phyloP scores from a whole-genome alignment of 2,329 filamentous ascomycete species.

The Chalaropsis ovoidea region DNA sequence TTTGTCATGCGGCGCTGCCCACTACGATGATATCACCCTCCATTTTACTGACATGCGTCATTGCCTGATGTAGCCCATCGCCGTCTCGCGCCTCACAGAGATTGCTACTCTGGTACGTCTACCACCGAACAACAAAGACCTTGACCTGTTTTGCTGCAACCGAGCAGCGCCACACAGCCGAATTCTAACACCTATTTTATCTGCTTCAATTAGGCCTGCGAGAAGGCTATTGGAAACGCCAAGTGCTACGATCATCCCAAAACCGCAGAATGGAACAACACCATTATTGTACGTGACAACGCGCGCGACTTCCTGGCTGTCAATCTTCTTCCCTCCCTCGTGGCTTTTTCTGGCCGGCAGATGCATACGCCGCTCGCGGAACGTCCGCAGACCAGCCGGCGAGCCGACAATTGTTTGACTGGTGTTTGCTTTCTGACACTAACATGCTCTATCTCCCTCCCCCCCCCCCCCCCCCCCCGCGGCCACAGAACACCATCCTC shows the following conservation, averaged over 20 bases:
- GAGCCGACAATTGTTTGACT: neutral
- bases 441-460: neutral
- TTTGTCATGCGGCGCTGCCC: neutral
- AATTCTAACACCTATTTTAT: neutral
- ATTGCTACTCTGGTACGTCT: slow-evolving; percentile 68
- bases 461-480: no score
- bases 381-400: neutral
- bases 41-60: slow-evolving; percentile 16
- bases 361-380: neutral
- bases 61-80: slow-evolving; percentile 54
- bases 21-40: neutral
- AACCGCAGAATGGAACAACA: slow-evolving; percentile 80
- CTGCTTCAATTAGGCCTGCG: slow-evolving; percentile 57
- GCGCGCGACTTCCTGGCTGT: neutral
- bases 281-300: slow-evolving; percentile 65
- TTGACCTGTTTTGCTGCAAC: neutral
- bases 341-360: neutral
- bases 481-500: slow-evolving; percentile 59
- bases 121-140: slow-evolving; percentile 13
- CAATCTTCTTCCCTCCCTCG: neutral
- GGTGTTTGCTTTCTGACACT: neutral
- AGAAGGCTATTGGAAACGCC: slow-evolving; percentile 60
- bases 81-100: slow-evolving; percentile 67
- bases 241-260: slow-evolving; percentile 79
- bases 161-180: neutral